A percentile compares a stretch with the other conserved stretches of the same genome.
Conservation (phyloP, 495 filamentous ascomycete species). For the Neurospora sp. region DNA sequence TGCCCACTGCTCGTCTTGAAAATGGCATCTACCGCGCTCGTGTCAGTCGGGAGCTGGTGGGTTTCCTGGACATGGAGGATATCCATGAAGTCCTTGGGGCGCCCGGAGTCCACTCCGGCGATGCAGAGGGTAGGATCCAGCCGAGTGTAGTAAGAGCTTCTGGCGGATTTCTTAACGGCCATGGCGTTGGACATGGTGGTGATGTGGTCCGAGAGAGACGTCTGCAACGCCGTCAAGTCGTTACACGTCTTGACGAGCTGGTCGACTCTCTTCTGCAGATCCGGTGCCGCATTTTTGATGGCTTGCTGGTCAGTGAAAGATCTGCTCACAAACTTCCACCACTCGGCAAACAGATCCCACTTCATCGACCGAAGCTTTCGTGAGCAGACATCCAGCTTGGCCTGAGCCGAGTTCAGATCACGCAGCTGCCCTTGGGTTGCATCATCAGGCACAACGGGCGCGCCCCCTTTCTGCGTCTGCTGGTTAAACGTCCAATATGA, state of each 20-base stretch:
- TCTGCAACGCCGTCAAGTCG: not conserved
- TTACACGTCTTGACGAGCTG: no score
- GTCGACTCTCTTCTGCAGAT: slow-evolving; percentile 1
- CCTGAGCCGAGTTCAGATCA: slow-evolving; percentile 17
- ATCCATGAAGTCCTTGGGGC: slow-evolving; percentile 1
- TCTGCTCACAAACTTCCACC: slow-evolving; percentile 26
- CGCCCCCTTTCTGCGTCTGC: not conserved
- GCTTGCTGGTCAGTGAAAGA: no score
- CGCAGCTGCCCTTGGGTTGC: slow-evolving; percentile 1
- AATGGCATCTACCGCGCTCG: not conserved
- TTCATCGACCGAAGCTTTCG: slow-evolving; percentile 4
- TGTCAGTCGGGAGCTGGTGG: slow-evolving; percentile 3
- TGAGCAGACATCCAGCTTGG: slow-evolving; percentile 7
- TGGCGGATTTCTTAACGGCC: slow-evolving; percentile 1
- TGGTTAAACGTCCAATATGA: slow-evolving; percentile 13
- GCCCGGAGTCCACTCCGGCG: not conserved
- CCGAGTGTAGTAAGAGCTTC: not conserved
- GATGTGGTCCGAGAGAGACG: not conserved
- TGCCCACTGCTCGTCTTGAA: not conserved
- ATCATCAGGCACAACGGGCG: no score
- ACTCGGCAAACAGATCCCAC: slow-evolving; percentile 33
- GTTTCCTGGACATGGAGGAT: not conserved
- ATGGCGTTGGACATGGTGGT: not conserved
- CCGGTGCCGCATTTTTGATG: not conserved
- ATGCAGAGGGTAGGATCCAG: slow-evolving; percentile 2